Percentiles rank a stretch among this genome's conserved stretches.
Conservation (phyloP, 2,329 filamentous ascomycete species). For the Colletotrichum sp. region DNA sequence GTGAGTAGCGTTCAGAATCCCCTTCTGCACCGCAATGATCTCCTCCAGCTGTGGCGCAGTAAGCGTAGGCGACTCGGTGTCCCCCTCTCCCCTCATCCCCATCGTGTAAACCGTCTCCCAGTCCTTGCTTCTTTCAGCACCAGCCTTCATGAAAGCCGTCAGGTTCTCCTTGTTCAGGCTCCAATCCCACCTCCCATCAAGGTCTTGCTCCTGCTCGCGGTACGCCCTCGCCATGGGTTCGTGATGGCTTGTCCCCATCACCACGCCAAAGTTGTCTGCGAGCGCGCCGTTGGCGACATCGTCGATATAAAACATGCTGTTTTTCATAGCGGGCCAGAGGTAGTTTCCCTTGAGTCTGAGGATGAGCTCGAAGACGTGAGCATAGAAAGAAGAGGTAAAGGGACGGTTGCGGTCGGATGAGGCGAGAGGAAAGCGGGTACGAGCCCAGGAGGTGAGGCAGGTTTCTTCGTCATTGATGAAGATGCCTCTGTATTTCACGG, state of each 20-base stretch:
- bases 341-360: conserved; percentile 61
- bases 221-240: conserved; percentile 63
- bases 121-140: conserved; percentile 52
- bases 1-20: conserved; percentile 18
- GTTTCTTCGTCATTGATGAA: conserved; percentile 67
- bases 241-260: conserved; percentile 63
- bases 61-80: conserved; percentile 46
- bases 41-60: conserved; percentile 18
- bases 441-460: conserved; percentile 58
- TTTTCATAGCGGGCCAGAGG: conserved; percentile 65
- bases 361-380: conserved; percentile 60
- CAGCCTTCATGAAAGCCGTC: conserved; percentile 56
- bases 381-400: conserved; percentile 56
- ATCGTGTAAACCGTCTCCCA: conserved; percentile 59
- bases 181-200: conserved; percentile 57
- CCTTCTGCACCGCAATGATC: conserved; percentile 44
- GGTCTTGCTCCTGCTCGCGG: conserved; percentile 34
- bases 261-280: conserved; percentile 60
- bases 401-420: conserved; percentile 27
- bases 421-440: conserved; percentile 44
- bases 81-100: conserved; percentile 59
- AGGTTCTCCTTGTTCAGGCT: conserved; percentile 57
- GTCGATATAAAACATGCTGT: conserved; percentile 61
- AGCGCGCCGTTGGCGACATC: conserved; percentile 54
- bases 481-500: conserved; percentile 63